phyloP scores from a whole-genome alignment of 495 filamentous ascomycete genomes.

The Tuber microsphaerosporum region DNA sequence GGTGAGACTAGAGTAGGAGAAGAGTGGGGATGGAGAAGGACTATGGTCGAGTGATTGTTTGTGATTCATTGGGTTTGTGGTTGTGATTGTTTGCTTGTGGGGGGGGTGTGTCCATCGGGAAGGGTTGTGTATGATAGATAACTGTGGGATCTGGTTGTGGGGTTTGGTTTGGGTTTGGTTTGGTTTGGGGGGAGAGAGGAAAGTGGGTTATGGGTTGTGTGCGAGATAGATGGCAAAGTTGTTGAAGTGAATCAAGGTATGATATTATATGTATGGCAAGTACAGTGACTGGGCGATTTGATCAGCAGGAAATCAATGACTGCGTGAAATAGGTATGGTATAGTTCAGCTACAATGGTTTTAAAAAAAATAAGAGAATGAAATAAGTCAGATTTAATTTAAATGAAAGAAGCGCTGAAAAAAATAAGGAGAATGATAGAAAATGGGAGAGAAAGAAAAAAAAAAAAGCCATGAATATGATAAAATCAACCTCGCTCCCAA shows the following conservation, averaged over 20 bases:
- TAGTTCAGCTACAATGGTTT: background rate
- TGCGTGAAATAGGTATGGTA: background rate
- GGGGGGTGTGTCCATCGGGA: no score
- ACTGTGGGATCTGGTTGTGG: no score
- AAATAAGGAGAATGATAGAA: background rate
- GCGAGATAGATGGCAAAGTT: background rate
- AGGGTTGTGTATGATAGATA: no score
- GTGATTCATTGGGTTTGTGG: no score
- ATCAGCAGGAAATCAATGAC: background rate
- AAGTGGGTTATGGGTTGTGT: background rate
- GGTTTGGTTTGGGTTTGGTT: no score
- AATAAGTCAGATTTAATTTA: no score
- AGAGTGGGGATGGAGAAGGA: no score
- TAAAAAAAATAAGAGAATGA: background rate
- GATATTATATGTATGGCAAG: background rate
- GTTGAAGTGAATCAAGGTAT: background rate
- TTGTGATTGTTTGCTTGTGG: no score
- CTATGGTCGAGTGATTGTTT: no score
- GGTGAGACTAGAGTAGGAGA: no score
- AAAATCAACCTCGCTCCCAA: background rate
- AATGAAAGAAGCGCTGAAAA: background rate
- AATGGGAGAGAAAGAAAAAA: background rate
- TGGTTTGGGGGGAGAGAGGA: no score
- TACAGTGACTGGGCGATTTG: background rate
- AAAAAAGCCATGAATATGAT: background rate